Conservation (phyloP, 148 eudicot species). For the Arctostaphylos glauca region DNA sequence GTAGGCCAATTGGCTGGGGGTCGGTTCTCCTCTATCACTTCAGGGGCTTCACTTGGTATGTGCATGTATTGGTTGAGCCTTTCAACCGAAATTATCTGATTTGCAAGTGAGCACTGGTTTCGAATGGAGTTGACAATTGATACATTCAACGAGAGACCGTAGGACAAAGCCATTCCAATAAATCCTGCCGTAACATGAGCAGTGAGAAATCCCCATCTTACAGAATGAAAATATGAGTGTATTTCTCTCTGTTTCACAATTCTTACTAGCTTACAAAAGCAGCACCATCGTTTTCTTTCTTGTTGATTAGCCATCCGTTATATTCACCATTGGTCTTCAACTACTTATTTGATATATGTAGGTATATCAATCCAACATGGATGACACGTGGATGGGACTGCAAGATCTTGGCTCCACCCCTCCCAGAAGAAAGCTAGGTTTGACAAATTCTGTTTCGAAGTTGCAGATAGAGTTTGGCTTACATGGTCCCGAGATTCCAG, state of each 20-base stretch:
- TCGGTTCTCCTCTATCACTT: constrained; percentile 49
- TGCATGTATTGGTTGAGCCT: constrained; percentile 85
- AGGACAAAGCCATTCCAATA: constrained; percentile 92
- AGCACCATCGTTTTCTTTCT: background rate
- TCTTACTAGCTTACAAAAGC: background rate
- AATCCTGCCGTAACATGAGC: constrained; percentile 53
- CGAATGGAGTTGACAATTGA: constrained; percentile 69
- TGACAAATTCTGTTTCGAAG: no score
- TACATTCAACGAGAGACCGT: constrained; percentile 81
- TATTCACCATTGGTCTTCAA: background rate
- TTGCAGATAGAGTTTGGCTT: no score
- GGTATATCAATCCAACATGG: background rate
- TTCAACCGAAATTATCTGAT: constrained; percentile 82
- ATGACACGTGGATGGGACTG: no score
- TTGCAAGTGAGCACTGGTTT: constrained; percentile 75
- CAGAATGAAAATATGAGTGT: background rate
- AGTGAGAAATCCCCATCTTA: background rate
- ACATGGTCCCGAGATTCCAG: no score
- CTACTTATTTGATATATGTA: background rate
- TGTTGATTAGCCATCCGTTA: background rate
- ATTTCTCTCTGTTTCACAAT: background rate
- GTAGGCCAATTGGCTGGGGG: constrained; percentile 7
- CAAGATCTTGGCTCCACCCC: no score
- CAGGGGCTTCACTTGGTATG: constrained; percentile 88
- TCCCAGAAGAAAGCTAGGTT: background rate